Conservation (phyloP, 306 rosid species). For the Prunus mume region DNA sequence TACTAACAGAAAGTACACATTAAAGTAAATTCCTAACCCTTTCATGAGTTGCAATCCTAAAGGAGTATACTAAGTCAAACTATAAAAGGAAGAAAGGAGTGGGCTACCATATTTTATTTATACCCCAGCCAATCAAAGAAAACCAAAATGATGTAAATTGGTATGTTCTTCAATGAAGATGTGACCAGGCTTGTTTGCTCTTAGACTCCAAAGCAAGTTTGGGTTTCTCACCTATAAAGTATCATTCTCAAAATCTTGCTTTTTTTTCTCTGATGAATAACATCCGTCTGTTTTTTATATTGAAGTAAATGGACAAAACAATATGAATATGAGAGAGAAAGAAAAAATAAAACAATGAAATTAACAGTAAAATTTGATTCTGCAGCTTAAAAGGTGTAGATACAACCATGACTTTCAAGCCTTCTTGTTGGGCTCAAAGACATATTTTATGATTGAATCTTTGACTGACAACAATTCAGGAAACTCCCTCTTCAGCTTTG, state of each 20-base stretch:
- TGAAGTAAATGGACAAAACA: too few species aligned
- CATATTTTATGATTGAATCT: conserved; percentile 59
- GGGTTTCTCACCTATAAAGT: too few species aligned
- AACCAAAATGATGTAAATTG: neutral
- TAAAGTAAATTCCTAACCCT: too few species aligned
- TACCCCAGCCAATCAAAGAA: neutral
- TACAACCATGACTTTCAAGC: conserved; percentile 22
- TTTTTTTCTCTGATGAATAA: too few species aligned
- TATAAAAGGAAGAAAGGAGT: neutral
- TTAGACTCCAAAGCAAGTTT: too few species aligned
- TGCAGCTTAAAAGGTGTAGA: conserved; percentile 1
- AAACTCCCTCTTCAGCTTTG: conserved; percentile 59
- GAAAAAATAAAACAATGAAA: neutral
- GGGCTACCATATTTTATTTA: neutral
- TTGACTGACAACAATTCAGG: conserved; percentile 52
- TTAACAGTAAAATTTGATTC: too few species aligned
- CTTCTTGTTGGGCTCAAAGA: conserved; percentile 64
- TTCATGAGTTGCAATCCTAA: too few species aligned
- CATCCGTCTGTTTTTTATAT: too few species aligned
- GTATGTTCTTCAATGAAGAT: neutral
- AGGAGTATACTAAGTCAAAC: too few species aligned
- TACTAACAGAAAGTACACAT: too few species aligned
- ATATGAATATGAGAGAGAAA: neutral
- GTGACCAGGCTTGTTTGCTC: too few species aligned
- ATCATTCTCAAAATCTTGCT: too few species aligned